Percentiles rank a stretch among this genome's conserved stretches.
Evolutionary conservation across 1,139 yeast species (phyloP).

Genomic region (Geotrichum siamense): DNA sequence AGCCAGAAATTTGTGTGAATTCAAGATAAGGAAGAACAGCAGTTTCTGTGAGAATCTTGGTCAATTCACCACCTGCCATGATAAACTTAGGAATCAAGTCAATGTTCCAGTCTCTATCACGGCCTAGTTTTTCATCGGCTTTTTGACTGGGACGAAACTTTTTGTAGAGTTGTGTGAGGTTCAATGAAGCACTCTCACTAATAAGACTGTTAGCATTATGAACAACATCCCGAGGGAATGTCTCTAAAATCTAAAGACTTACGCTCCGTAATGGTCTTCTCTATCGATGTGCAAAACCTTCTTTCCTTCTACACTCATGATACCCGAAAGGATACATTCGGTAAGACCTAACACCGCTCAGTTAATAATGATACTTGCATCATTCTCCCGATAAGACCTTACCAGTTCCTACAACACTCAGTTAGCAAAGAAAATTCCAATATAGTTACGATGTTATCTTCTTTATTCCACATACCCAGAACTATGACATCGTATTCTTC

Average conservation of each 20-base stretch:
- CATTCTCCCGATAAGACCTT: too few species aligned
- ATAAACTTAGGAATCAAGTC: conserved; percentile 94
- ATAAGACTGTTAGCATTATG: conserved; percentile 1
- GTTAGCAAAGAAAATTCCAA: background rate
- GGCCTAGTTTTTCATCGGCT: conserved; percentile 68
- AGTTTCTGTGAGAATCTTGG: conserved; percentile 90
- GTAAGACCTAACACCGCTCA: conserved; percentile 87
- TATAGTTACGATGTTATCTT: background rate
- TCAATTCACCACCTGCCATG: conserved; percentile 97
- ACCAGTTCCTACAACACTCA: conserved; percentile 9
- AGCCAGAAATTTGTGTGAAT: conserved; percentile 91
- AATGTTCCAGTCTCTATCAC: conserved; percentile 97
- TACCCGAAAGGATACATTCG: conserved; percentile 91
- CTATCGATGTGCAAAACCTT: conserved; percentile 94
- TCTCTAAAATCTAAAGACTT: conserved; percentile 14
- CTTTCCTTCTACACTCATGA: conserved; percentile 92
- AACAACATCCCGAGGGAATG: background rate
- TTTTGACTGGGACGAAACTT: conserved; percentile 43
- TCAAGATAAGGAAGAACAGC: conserved; percentile 94
- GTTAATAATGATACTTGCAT: too few species aligned
- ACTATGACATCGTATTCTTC: conserved; percentile 93
- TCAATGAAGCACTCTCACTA: conserved; percentile 57
- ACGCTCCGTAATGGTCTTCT: conserved; percentile 90
- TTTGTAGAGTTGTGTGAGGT: conserved; percentile 44
- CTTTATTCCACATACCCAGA: conserved; percentile 46